A percentile compares a stretch with the other conserved stretches of the same genome.
phyloP scores from a whole-genome alignment of 225 moss, liverwort and hornwort species.

The Polytrichum commune region DNA sequence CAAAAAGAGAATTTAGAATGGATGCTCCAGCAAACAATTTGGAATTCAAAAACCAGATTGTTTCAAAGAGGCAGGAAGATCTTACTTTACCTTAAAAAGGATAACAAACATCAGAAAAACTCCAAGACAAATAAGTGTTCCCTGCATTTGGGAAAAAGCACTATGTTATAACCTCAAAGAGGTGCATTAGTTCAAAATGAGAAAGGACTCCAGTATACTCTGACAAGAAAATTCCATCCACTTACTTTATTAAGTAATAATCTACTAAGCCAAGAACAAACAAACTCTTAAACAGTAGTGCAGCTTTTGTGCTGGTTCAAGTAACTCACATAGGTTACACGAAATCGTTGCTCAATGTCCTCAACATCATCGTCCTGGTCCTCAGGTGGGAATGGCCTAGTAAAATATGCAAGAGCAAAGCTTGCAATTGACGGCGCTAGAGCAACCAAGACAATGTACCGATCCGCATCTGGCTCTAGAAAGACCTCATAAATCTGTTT shows the following conservation, averaged over 20 bases:
- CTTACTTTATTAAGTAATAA: too few relatives aligned
- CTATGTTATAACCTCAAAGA: too few relatives aligned
- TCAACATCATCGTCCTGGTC: conserved; percentile 40
- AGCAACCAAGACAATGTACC: conserved; percentile 38
- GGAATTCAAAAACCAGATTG: too few relatives aligned
- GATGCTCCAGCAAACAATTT: too few relatives aligned
- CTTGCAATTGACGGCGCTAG: conserved; percentile 49
- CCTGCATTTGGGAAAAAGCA: conserved; percentile 28
- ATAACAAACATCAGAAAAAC: conserved; percentile 51
- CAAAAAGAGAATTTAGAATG: too few relatives aligned
- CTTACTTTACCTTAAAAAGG: conserved; percentile 33
- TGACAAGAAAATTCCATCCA: too few relatives aligned
- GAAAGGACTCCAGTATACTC: too few relatives aligned
- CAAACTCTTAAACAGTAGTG: too few relatives aligned
- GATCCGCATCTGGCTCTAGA: conserved; percentile 49
- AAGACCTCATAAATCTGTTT: conserved; percentile 56
- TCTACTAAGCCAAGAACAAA: too few relatives aligned
- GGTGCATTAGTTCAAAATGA: too few relatives aligned
- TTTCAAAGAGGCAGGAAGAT: too few relatives aligned
- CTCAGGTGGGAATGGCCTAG: conserved; percentile 41
- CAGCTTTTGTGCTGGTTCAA: too few relatives aligned
- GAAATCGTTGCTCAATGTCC: conserved; percentile 54
- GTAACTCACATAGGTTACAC: conserved; percentile 40
- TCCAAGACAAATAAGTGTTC: conserved; percentile 48
- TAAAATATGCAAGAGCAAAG: conserved; percentile 39